Evolutionary conservation across 2,329 filamentous ascomycete species (phyloP), one percentile per base, ranked within the genome.

Genomic region (Cordyceps cateniannulata): DNA sequence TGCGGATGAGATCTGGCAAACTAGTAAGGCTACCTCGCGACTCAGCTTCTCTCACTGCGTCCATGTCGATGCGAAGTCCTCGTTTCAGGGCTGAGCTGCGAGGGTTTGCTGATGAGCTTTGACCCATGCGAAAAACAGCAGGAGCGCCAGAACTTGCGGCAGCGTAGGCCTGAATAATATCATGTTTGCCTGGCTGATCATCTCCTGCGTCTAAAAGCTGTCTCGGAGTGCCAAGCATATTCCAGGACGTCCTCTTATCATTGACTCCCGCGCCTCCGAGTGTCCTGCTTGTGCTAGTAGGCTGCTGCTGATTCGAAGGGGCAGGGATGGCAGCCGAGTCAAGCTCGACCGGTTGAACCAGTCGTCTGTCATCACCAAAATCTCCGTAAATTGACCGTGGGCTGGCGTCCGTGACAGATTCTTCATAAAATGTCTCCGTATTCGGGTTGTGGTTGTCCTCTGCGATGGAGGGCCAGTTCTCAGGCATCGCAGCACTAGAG

Each of bases 11-110:
- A 71, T 98, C 95, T 0, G 93, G 89, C 62, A 99, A 77, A 73
- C 93, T 97, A 1, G 95, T 98, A 64, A 96, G 79, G 71, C 93
- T 97, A 4, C 91, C 93, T 69, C 95, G 85, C 1, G 88, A 85
- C 72, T 97, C 91, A 18, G 90, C 90, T 56, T 88, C 86, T 65
- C 86, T 84, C 3, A 96, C 89, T 4, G 90, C 90, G 69, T 93
- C 87, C 25, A 97, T 88, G 69, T 97, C 86, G 4, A 97, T 77
- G 40, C 84, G 85, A 3, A 91, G 89, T 35, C 93, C 93, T 53
- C 83, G 76, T 65, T 81, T 77, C 60, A 86, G 78, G 14, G 80
- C 82, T 12, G 84, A 85, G 25, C 85, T 61, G 25, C 53, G 65
- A 64, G 76, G 45, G 14, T 81, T 29, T 65, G 65, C n/a, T 65